phyloP scores from a whole-genome alignment of 768 basidiomycete species.

The Neoboletus magnificus region DNA sequence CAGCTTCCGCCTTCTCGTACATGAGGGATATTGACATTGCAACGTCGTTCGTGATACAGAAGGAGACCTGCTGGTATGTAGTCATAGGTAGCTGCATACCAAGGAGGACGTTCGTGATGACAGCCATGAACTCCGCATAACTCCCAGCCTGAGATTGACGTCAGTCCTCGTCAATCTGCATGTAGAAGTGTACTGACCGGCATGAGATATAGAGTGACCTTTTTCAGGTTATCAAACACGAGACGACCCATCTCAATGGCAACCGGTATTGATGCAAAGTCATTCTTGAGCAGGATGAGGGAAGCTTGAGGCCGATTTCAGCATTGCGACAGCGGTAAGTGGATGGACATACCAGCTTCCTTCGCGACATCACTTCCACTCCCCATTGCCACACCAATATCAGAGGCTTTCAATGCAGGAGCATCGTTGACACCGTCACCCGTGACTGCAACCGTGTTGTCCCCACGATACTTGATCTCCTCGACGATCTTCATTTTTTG shows the following conservation, averaged over 20 bases:
- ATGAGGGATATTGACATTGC: conserved; percentile 48
- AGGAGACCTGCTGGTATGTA: conserved; percentile 52
- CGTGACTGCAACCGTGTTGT: conserved; percentile 49
- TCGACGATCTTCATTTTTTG: conserved; percentile 59
- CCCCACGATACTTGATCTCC: conserved; percentile 45
- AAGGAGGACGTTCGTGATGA: conserved; percentile 53
- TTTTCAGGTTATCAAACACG: conserved; percentile 57
- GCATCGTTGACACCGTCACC: conserved; percentile 59
- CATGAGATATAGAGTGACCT: conserved; percentile 43
- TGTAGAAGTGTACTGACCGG: conserved; percentile 28
- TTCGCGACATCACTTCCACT: conserved; percentile 49
- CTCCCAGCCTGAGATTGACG: conserved; percentile 39
- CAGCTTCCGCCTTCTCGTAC: conserved; percentile 51
- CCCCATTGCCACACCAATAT: conserved; percentile 56
- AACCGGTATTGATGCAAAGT: conserved; percentile 59
- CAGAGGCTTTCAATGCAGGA: conserved; percentile 48
- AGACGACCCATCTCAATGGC: too few species aligned
- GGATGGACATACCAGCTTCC: conserved; percentile 42
- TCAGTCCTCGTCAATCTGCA: not conserved
- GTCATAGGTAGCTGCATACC: conserved; percentile 59
- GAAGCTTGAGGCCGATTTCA: conserved; percentile 25
- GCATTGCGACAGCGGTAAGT: not conserved
- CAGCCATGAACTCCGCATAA: conserved; percentile 57
- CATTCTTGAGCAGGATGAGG: conserved; percentile 53
- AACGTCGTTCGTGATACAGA: conserved; percentile 52